Base-by-base conservation (phyloP, 352 stramenopile species). In the Thalassiosira mediterranea region DNA sequence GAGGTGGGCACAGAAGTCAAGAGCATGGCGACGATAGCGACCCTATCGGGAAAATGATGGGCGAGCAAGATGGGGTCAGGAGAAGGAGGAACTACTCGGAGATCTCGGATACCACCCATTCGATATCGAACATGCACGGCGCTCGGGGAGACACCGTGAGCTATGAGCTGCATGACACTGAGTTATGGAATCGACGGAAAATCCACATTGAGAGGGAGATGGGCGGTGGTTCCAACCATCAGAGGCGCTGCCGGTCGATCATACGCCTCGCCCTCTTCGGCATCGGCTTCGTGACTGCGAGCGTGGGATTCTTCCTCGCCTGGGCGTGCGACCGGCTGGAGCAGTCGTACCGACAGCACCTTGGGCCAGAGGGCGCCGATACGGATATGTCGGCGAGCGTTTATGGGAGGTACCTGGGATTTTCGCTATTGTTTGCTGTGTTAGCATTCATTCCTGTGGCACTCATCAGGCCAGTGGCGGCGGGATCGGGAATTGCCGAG, bases 401-500 rank as follows among this genome's bases (percentile, higher is more conserved):
- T 13, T 42, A 13, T 13, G 34, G 34, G 34, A 42, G 7, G 34
- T 42, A 42, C 34, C 34, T 42, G 7, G 34, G 34, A 7, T 42
- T 42, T 13, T 7, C 34, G 34, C 13, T 42, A 13, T 5, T 42
- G 4, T 68, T 40, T 1, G 19, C 25, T 15, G 17, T 52, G 0
- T 3, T 53, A 2, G 59, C 59, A 1, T 68, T 62, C 10, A 11
- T 68, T 17, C 59, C 59, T 3, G 59, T 68, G 8, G 59, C 59
- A 3, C 11, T 96, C 8, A 2, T 15, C 3, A 95, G 94, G 58
- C 94, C 93, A 0, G 90, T 96, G 3, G 94, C 94, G 0, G 90
- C 86, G 13, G 94, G 94, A 4, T 96, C 91, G 1, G 94, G 94
- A 1, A 96, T 97, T 64, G 90, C 91, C 0, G 93, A 97, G 72